Evolutionary conservation across 495 filamentous ascomycete genomes (phyloP).

Genomic region (Neurospora sp.): DNA sequence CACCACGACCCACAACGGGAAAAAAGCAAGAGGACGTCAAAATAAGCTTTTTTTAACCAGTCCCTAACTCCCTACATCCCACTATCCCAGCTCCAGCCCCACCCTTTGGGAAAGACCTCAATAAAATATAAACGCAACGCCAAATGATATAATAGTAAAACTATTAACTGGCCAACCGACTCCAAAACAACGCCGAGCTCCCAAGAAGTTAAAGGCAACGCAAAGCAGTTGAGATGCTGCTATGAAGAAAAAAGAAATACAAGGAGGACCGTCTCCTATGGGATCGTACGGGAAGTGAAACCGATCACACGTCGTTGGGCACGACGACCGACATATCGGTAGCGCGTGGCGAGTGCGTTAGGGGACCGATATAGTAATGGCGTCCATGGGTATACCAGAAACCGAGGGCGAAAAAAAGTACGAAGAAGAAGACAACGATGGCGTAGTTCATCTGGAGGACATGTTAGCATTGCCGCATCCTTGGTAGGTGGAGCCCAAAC

Average conservation of each 20-base stretch:
- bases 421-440: slow-evolving; percentile 37
- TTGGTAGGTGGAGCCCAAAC: background rate
- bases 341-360: slow-evolving; percentile 9
- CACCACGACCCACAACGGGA: background rate
- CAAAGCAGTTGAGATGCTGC: background rate
- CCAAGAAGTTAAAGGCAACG: background rate
- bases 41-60: background rate
- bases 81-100: background rate
- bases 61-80: background rate
- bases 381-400: slow-evolving; percentile 44
- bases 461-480: background rate
- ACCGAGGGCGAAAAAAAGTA: slow-evolving; percentile 29
- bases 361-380: slow-evolving; percentile 43
- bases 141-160: background rate
- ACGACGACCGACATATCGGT: background rate
- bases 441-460: slow-evolving; percentile 32
- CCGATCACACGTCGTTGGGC: background rate
- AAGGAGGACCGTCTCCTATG: background rate
- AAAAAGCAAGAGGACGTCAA: background rate
- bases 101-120: background rate
- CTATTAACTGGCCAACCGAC: background rate
- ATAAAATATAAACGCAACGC: background rate
- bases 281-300: background rate
- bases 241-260: background rate
- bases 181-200: background rate